Conservation (phyloP, 805 yeast genomes). For the Saccharomycopsis fibuligera region DNA sequence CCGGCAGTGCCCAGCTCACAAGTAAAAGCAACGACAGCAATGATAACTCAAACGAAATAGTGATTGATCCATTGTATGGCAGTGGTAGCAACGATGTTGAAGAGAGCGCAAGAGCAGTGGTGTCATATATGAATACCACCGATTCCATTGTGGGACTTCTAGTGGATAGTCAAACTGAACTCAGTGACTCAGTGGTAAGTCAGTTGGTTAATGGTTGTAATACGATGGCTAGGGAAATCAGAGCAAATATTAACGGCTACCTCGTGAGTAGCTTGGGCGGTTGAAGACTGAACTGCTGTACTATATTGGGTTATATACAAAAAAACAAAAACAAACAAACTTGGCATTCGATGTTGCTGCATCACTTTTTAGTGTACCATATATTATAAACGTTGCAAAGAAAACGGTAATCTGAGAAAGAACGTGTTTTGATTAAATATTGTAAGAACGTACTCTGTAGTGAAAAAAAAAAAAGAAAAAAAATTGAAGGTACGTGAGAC, state of each 20-base stretch:
- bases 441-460: too few species aligned
- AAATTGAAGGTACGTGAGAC: too few species aligned
- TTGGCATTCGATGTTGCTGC: too few species aligned
- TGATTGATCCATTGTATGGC: constrained; percentile 8
- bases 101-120: constrained; percentile 24
- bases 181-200: constrained; percentile 24
- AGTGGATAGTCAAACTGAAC: constrained; percentile 34
- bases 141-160: constrained; percentile 57
- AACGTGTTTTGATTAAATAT: too few species aligned
- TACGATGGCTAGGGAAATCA: constrained; percentile 15
- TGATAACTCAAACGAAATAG: not conserved
- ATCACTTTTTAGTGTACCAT: too few species aligned
- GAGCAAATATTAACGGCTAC: constrained; percentile 14
- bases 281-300: too few species aligned
- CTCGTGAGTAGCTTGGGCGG: not conserved
- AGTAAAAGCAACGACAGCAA: not conserved
- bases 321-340: too few species aligned
- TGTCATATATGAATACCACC: constrained; percentile 49
- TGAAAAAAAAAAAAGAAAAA: too few species aligned
- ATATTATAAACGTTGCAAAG: too few species aligned
- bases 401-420: too few species aligned
- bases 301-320: too few species aligned
- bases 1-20: constrained; percentile 33
- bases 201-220: constrained; percentile 15
- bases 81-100: not conserved